Percentiles rank a stretch among this genome's conserved stretches.
Evolutionary conservation across 441 rosid genomes (phyloP).

Genomic region (Populus hybrid): DNA sequence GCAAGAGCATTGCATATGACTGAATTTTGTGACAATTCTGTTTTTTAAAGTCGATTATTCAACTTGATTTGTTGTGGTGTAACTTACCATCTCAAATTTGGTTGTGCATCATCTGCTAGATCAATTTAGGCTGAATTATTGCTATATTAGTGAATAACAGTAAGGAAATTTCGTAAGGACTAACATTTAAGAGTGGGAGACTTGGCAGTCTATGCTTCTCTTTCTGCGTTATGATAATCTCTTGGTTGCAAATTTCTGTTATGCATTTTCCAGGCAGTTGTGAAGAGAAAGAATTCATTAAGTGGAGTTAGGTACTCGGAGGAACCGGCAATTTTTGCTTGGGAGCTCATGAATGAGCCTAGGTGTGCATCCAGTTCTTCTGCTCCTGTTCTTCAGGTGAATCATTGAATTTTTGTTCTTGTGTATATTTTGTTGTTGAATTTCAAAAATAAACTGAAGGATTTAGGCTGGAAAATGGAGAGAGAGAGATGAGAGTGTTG

Average conservation of each 20-base stretch:
- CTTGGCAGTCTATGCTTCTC: not conserved
- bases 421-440: not conserved
- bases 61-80: too few species aligned
- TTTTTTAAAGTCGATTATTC: too few species aligned
- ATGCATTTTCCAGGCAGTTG: constrained; percentile 29
- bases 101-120: too few species aligned
- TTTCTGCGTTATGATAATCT: not conserved
- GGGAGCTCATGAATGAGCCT: constrained; percentile 62
- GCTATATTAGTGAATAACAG: too few species aligned
- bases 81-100: too few species aligned
- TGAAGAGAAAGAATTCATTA: constrained; percentile 45
- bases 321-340: constrained; percentile 56
- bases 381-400: constrained; percentile 45
- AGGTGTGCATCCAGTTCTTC: constrained; percentile 43
- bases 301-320: constrained; percentile 42
- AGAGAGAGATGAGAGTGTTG: not conserved
- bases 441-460: not conserved
- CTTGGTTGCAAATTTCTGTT: not conserved
- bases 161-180: not conserved
- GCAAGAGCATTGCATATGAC: too few species aligned
- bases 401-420: not conserved
- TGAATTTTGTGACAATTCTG: too few species aligned
- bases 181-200: not conserved
- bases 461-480: not conserved
- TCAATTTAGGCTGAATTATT: too few species aligned